Base-by-base conservation (phyloP, 108 stramenopile genomes). In the Cyclotella baltica region DNA sequence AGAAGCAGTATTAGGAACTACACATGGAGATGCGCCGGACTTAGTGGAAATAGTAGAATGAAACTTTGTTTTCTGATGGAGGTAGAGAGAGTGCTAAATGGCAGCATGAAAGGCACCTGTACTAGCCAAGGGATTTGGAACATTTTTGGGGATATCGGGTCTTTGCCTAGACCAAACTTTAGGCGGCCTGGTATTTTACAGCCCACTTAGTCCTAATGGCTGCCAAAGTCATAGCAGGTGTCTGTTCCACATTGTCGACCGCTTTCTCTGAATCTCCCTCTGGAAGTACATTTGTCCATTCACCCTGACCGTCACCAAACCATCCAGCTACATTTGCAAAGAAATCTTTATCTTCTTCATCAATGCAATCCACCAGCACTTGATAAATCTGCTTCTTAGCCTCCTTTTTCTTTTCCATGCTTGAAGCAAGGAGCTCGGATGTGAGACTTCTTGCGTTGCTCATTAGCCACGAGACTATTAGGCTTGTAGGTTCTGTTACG, bases 311-410 rank as follows among this genome's bases (percentile, higher is more conserved):
- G n/a, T n/a, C n/a, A n/a, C n/a, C n/a, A n/a, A n/a, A n/a, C n/a
- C n/a, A n/a, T n/a, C n/a, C n/a, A n/a, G n/a, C n/a, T n/a, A n/a
- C n/a, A n/a, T n/a, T n/a, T n/a, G n/a, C n/a, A n/a, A n/a, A n/a
- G n/a, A n/a, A n/a, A n/a, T n/a, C n/a, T n/a, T n/a, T n/a, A n/a
- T 52, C 51, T 4, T n/a, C 51, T 13, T 52, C 19, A 4, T 52
- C 51, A 4, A 52, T 19, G 51, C 51, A 52, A 10, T 52, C 51
- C 4, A 52, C 11, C 51, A 52, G 8, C 13, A n/a, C 18, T 52
- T 52, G 51, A 43, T 52, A 52, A n/a, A 52, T n/a, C 10, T n/a
- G 51, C 51, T 52, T 52, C 51, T 52, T 52, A n/a, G n/a, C 11
- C 51, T 52, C 51, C 51, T n/a, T 13, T n/a, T n/a, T 52, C n/a